These are phyloP conservation scores for Pseudogymnoascus verrucosus DNA, from an alignment of 2,329 filamentous ascomycete species.

Conservation along the genomic window DNA sequence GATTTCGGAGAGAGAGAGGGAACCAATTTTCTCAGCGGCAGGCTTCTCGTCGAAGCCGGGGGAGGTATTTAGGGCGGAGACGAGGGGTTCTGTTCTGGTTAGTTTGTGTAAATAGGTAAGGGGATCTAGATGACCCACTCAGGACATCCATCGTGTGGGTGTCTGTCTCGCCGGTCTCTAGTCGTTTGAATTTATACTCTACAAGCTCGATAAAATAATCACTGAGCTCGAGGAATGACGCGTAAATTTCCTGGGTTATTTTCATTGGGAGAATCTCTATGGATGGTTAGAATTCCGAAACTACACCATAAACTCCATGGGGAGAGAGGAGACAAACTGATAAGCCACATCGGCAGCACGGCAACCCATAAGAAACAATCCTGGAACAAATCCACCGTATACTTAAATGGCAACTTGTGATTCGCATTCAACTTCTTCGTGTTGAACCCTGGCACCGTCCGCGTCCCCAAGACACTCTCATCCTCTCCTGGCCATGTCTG, in stretches of 20 bases:
- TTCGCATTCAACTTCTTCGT: conserved; percentile 19
- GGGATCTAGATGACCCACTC: conserved; percentile 10
- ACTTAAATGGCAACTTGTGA: conserved; percentile 41
- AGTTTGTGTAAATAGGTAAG: neutral
- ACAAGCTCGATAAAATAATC: neutral
- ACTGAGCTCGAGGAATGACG: conserved; percentile 2
- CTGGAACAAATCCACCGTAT: conserved; percentile 39
- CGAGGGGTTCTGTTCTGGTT: conserved; percentile 14
- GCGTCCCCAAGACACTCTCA: conserved; percentile 16
- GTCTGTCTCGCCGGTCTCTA: conserved; percentile 18
- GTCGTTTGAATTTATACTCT: conserved; percentile 11
- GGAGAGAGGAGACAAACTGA: conserved; percentile 23
- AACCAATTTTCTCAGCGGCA: conserved; percentile 16
- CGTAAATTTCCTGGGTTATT: neutral
- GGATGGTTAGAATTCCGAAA: neutral
- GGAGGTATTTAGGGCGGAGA: conserved; percentile 12
- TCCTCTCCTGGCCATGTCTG: conserved; percentile 35
- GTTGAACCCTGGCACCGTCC: conserved; percentile 10
- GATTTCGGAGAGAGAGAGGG: conserved; percentile 18
- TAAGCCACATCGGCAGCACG: conserved; percentile 36
- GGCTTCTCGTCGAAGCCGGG: conserved; percentile 11
- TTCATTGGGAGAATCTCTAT: neutral
- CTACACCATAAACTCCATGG: neutral
- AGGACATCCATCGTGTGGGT: conserved; percentile 22
- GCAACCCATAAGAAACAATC: conserved; percentile 41